phyloP scores from a whole-genome alignment of 768 basidiomycete genomes.

The Phylloporus sp. region DNA sequence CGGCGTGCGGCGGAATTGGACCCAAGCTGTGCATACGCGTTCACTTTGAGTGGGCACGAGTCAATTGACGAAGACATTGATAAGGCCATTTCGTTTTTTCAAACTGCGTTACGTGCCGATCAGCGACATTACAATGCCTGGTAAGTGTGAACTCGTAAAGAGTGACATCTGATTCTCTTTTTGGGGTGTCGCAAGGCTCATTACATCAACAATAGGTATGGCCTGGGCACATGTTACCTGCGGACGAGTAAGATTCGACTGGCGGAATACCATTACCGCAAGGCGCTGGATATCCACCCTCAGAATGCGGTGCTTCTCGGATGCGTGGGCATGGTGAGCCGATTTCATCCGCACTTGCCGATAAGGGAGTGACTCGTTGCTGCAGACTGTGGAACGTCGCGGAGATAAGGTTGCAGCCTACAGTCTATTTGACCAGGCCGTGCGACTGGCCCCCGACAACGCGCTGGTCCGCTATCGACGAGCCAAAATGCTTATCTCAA shows the following conservation, averaged over 20 bases:
- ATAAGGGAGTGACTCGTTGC: constrained; percentile 14
- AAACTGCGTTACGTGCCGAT: constrained; percentile 88
- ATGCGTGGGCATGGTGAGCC: constrained; percentile 92
- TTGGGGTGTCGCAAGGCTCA: constrained; percentile 17
- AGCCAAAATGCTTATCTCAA: constrained; percentile 83
- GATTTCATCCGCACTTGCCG: constrained; percentile 8
- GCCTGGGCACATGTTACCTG: constrained; percentile 95
- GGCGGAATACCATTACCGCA: constrained; percentile 95
- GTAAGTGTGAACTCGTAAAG: constrained; percentile 46
- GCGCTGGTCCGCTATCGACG: constrained; percentile 92
- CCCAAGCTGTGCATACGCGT: constrained; percentile 90
- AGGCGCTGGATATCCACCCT: constrained; percentile 89
- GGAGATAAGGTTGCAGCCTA: constrained; percentile 76
- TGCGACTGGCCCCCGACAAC: constrained; percentile 77
- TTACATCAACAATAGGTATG: constrained; percentile 69
- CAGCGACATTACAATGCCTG: constrained; percentile 96
- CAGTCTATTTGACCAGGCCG: constrained; percentile 76
- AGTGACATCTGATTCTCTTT: not conserved
- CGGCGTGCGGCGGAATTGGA: constrained; percentile 86
- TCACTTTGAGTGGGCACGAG: constrained; percentile 95
- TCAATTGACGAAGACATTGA: constrained; percentile 94
- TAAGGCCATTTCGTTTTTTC: constrained; percentile 87
- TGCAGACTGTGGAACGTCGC: constrained; percentile 83
- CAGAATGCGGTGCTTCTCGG: constrained; percentile 93
- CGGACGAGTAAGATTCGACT: constrained; percentile 89